A percentile compares a stretch with the other conserved stretches of the same genome.
These are phyloP conservation scores for Yueomyces sp. DNA, from an alignment of 1,139 yeast genomes.

Conservation along the genomic window DNA sequence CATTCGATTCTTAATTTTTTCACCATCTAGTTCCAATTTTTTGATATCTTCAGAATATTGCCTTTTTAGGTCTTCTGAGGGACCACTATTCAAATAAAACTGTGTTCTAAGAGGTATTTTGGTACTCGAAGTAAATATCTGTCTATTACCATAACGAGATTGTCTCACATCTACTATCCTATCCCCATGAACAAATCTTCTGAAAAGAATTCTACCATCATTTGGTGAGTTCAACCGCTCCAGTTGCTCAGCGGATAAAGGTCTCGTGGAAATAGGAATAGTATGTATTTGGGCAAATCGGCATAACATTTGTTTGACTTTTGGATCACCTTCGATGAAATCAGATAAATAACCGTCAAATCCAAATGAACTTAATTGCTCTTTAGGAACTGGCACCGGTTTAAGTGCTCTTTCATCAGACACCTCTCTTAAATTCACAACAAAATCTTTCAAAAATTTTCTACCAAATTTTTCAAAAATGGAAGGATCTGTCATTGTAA, in stretches of 20 bases:
- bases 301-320: constrained; percentile 67
- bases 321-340: constrained; percentile 57
- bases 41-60: constrained; percentile 14
- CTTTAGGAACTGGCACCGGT: constrained; percentile 23
- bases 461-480: constrained; percentile 35
- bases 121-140: constrained; percentile 3
- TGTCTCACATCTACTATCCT: constrained; percentile 36
- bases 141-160: constrained; percentile 42
- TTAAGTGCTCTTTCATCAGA: constrained; percentile 14
- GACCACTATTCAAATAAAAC: constrained; percentile 33
- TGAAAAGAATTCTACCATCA: constrained; percentile 33
- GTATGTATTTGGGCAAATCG: constrained; percentile 43
- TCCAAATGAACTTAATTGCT: constrained; percentile 36
- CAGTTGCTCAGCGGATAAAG: constrained; percentile 31
- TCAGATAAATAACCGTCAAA: constrained; percentile 76
- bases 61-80: constrained; percentile 27
- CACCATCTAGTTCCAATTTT: constrained; percentile 14
- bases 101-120: constrained; percentile 6
- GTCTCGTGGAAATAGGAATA: constrained; percentile 48
- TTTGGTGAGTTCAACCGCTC: constrained; percentile 28
- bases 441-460: constrained; percentile 28
- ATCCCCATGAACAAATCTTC: constrained; percentile 49
- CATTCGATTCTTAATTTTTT: constrained; percentile 13
- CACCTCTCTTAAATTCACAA: constrained; percentile 37
- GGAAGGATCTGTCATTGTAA: constrained; percentile 33